These are phyloP conservation scores for Phycomyces nitens DNA, from an alignment of 192 early-diverging fungal species.

Conservation along the genomic window DNA sequence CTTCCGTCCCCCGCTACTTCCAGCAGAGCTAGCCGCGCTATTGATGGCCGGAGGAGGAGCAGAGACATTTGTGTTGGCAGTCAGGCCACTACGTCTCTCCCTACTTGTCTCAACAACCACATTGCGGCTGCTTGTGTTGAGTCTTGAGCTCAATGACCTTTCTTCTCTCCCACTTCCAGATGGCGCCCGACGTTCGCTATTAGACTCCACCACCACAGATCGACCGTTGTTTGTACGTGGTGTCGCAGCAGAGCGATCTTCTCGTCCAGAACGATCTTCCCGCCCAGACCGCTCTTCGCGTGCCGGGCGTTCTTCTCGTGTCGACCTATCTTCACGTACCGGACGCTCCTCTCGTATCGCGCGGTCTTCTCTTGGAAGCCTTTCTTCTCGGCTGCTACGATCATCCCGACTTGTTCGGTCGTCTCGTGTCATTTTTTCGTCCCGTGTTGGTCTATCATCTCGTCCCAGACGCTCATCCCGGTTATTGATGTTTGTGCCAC, in stretches of 20 bases:
- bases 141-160: not conserved
- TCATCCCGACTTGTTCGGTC: too few relatives aligned
- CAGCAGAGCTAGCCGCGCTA: not conserved
- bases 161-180: not conserved
- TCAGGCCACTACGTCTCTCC: not conserved
- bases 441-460: not conserved
- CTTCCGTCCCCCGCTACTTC: slow-evolving; percentile 3
- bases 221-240: not conserved
- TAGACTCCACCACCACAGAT: not conserved
- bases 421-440: not conserved
- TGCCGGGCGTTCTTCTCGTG: not conserved
- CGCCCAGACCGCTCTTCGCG: not conserved
- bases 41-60: not conserved
- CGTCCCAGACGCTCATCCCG: not conserved
- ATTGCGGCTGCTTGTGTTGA: not conserved
- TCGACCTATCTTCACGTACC: not conserved
- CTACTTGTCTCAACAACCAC: not conserved
- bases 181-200: not conserved
- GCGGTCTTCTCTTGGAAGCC: not conserved
- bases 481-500: not conserved
- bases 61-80: not conserved
- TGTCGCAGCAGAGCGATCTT: not conserved
- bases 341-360: not conserved
- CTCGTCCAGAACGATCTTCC: not conserved
- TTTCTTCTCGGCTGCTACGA: not conserved